Conservation (phyloP, 495 filamentous ascomycete species). For the Zalerion maritima region DNA sequence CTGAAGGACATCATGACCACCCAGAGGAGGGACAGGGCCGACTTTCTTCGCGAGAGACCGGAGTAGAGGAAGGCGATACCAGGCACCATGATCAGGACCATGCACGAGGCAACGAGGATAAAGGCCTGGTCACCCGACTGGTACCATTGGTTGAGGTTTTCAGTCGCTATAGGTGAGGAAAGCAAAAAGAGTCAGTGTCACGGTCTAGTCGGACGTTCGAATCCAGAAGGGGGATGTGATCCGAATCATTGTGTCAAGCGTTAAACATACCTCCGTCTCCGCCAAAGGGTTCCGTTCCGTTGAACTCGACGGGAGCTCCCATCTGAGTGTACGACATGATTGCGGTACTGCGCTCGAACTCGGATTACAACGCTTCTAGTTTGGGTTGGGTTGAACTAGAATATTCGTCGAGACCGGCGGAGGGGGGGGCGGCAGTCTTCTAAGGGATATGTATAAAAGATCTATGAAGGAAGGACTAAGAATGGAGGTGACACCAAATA, state of each 20-base stretch:
- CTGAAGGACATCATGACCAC: conserved; percentile 45
- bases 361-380: too few species aligned
- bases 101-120: conserved; percentile 80
- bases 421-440: too few species aligned
- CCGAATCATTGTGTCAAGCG: too few species aligned
- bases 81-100: conserved; percentile 87
- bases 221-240: too few species aligned
- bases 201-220: too few species aligned
- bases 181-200: too few species aligned
- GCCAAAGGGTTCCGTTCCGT: conserved; percentile 59
- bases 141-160: conserved; percentile 83
- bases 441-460: too few species aligned
- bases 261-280: conserved; percentile 66
- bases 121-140: conserved; percentile 53
- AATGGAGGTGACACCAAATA: too few species aligned
- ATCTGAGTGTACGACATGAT: conserved; percentile 70
- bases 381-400: too few species aligned
- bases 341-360: too few species aligned
- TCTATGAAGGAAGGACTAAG: too few species aligned
- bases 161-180: conserved; percentile 31
- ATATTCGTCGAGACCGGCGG: too few species aligned
- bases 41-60: conserved; percentile 49
- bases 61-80: conserved; percentile 60
- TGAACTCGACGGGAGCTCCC: conserved; percentile 60
- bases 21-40: conserved; percentile 86